Evolutionary conservation across 2,329 filamentous ascomycete species (phyloP), one percentile per base, ranked within the genome.

Genomic region (Ceratocystis destructans): DNA sequence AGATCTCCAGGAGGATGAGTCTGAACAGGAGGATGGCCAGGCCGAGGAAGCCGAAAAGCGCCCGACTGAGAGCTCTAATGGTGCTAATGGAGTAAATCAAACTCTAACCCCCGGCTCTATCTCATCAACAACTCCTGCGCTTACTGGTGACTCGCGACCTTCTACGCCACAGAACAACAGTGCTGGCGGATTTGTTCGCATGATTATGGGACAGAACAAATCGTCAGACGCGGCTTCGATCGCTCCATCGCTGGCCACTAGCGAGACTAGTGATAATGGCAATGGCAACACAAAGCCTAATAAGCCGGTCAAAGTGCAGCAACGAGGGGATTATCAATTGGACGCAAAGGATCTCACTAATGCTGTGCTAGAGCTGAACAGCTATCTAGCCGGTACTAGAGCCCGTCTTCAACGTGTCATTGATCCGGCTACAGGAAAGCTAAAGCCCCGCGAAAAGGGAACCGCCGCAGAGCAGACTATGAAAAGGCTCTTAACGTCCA

Each of bases 381-480:
- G 87, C 28, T 99, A 96, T 73, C 82, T 99, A 6, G 93, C 91
- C 0, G 90, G 95, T 69, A 90, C 92, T 20, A 85, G 94, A 68
- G 82, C 83, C 22, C 80, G 84, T 25, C 77, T 87, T 61, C 84
- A 87, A 72, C 77, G 82, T 8, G 79, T 84, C 33, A 79, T 87
- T 66, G 83, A 87, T 70, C 83, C 84, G 0, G 79, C 78, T 10
- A 87, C 84, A 0, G 84, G 83, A 25, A 83, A 81, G 69, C 73
- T 87, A n/a, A 84, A 83, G 73, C 79, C 79, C 1, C 73, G 76
- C n/a, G 77, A 77, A 65, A 69, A 70, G 37, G 77, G 75, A 5
- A 76, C 77, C 0, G 73, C 76, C 3, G 79, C 83, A 66, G 78
- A 81, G 61, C 63, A 66, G 33, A 77, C 77, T 1, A 77, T 87